Evolutionary conservation across 192 early-diverging fungal genomes (phyloP).

Genomic region (Lunasporangiospora selenospora): DNA sequence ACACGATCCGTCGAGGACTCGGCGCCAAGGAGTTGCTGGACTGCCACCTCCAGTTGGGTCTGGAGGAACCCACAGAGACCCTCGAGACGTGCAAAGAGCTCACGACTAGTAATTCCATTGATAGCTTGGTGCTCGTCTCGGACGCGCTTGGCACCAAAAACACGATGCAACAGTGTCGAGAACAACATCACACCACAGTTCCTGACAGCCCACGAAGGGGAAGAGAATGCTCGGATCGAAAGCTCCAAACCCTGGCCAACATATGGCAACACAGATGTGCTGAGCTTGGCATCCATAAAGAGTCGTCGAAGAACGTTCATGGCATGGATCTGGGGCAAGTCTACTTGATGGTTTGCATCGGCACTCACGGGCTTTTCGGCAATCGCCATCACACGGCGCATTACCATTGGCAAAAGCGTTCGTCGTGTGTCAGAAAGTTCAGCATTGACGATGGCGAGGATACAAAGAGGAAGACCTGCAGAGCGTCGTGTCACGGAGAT

Average conservation of each 20-base stretch:
- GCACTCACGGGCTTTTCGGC: conserved; percentile 47
- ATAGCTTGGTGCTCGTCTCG: conserved; percentile 74
- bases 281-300: conserved; percentile 84
- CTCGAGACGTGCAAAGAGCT: conserved; percentile 92
- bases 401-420: conserved; percentile 66
- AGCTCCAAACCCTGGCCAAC: conserved; percentile 79
- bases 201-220: conserved; percentile 87
- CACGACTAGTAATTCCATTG: conserved; percentile 84
- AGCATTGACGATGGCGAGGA: conserved; percentile 82
- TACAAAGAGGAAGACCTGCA: conserved; percentile 87
- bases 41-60: conserved; percentile 74
- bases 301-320: conserved; percentile 88
- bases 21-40: conserved; percentile 58
- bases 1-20: conserved; percentile 53
- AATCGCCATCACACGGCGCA: conserved; percentile 74
- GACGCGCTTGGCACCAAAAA: conserved; percentile 83
- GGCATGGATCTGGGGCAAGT: conserved; percentile 93
- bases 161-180: conserved; percentile 81
- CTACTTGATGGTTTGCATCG: conserved; percentile 69
- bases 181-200: conserved; percentile 96
- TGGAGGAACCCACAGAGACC: conserved; percentile 79
- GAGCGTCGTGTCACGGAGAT: conserved; percentile 94
- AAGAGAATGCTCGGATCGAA: conserved; percentile 83
- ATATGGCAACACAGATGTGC: conserved; percentile 75
- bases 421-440: conserved; percentile 63